A percentile compares a stretch with the other conserved stretches of the same genome.
phyloP scores from a whole-genome alignment of 192 early-diverging fungal genomes.

The Phlyctochytrium planicorne region DNA sequence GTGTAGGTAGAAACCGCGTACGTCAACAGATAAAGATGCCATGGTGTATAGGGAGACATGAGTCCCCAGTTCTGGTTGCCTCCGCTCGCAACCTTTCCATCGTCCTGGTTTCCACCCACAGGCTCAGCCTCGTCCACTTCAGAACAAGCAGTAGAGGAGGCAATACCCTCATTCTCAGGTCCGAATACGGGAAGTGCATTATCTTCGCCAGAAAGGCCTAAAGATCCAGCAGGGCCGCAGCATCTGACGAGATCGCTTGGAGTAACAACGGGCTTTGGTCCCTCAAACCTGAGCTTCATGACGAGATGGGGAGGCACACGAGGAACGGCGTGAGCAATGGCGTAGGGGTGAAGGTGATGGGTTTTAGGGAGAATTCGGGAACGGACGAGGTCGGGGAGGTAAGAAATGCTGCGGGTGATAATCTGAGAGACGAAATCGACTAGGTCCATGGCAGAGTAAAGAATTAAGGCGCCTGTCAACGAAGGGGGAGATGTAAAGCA shows the following conservation, averaged over 20 bases:
- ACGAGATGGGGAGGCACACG: conserved; percentile 18
- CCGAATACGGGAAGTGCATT: neutral
- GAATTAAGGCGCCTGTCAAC: conserved; percentile 19
- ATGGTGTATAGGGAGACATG: conserved; percentile 26
- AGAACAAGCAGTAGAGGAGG: neutral
- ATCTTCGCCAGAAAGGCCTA: neutral
- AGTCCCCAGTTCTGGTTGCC: conserved; percentile 19
- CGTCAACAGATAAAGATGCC: conserved; percentile 28
- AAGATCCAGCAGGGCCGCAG: conserved; percentile 21
- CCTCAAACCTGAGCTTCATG: conserved; percentile 15
- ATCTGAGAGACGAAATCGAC: conserved; percentile 11
- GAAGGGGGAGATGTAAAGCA: neutral
- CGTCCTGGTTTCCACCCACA: neutral
- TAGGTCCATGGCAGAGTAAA: conserved; percentile 27
- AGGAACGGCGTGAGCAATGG: neutral
- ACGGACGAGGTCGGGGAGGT: conserved; percentile 6
- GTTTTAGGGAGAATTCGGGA: conserved; percentile 13
- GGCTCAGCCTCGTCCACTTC: neutral
- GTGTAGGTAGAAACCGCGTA: conserved; percentile 5
- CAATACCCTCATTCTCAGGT: neutral
- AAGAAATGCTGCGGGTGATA: neutral
- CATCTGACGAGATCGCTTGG: conserved; percentile 19
- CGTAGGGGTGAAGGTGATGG: conserved; percentile 18
- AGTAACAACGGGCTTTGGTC: neutral
- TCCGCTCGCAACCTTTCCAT: neutral